phyloP scores from a whole-genome alignment of 495 filamentous ascomycete genomes.

The Podospora conica region DNA sequence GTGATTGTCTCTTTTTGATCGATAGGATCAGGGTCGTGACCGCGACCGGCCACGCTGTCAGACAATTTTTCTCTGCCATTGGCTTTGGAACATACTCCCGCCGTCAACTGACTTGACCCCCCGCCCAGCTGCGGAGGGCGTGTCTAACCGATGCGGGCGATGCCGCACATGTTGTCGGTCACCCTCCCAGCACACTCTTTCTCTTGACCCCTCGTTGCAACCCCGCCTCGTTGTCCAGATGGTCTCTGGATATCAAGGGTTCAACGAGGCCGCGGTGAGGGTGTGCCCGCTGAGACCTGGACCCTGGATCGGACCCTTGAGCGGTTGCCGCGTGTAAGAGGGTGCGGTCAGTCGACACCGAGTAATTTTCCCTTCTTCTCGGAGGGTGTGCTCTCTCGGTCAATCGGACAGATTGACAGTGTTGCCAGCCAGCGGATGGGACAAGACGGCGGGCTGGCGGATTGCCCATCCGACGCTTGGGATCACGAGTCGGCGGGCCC shows the following conservation, averaged over 20 bases:
- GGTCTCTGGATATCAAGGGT: background rate
- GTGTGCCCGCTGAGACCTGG: background rate
- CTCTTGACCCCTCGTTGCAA: background rate
- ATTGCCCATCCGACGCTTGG: background rate
- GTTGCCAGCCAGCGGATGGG: background rate
- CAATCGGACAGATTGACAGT: background rate
- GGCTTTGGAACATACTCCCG: background rate
- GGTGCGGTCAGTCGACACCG: background rate
- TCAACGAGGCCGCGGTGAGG: background rate
- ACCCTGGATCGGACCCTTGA: background rate
- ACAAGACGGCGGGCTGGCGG: background rate
- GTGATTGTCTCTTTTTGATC: background rate
- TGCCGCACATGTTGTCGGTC: background rate
- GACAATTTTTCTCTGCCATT: background rate
- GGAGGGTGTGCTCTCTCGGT: background rate
- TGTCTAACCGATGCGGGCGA: background rate
- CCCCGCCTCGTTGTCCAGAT: background rate
- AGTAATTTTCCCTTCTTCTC: background rate
- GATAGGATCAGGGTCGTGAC: background rate
- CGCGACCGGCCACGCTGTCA: background rate
- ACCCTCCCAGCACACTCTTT: background rate
- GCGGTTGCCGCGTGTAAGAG: background rate
- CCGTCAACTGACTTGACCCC: background rate
- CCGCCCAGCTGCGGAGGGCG: background rate
- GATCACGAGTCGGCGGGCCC: background rate